Evolutionary conservation across 371 early-diverging fungal genomes (phyloP), one percentile per base, ranked within the genome.

Genomic region (Rozella allomycis): DNA sequence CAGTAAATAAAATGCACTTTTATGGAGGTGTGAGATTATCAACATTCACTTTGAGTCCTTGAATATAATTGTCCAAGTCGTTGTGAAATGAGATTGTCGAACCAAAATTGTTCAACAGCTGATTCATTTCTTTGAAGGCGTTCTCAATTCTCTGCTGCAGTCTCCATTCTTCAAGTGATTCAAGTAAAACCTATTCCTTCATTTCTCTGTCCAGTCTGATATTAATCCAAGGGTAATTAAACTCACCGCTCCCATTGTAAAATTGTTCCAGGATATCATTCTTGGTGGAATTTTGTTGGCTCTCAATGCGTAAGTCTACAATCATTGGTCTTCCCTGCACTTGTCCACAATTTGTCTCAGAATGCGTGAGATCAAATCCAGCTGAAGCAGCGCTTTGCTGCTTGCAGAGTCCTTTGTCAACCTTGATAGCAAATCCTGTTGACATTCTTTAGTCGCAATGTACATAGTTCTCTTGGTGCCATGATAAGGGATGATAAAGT

Each of bases 341-440:
- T 39, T 39, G 39, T 13, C 39, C 39, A 17, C 39, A 39, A 25
- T 39, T 39, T 14, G 35, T 17, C 39, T 38, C 21, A 39, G 39
- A 26, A 39, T 39, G 41, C 39, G 40, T 20, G 41, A 39, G 17
- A 39, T 28, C 39, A 39, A 40, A 23, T 39, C 39, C 41, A 39
- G 8, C 16, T 39, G 31, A 6, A 39, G 13, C 25, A 39, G 32
- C 14, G 39, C 40, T 16, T n/a, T n/a, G n/a, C n/a, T 11, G 40
- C 18, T 39, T 10, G 14, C 39, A 18, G 39, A 19, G 4, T 39
- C 40, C 12, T 38, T 20, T 4, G 39, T 39, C 39, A 39, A 17
- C 6, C 38, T 18, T 11, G 40, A 40, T 38, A 39, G 27, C 39
- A 39, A 23, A 11, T 14, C 25, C 14, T 38, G 25, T 16, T 23